Conservation (phyloP, 23 red algal genomes). For the Agarophyton chilense region DNA sequence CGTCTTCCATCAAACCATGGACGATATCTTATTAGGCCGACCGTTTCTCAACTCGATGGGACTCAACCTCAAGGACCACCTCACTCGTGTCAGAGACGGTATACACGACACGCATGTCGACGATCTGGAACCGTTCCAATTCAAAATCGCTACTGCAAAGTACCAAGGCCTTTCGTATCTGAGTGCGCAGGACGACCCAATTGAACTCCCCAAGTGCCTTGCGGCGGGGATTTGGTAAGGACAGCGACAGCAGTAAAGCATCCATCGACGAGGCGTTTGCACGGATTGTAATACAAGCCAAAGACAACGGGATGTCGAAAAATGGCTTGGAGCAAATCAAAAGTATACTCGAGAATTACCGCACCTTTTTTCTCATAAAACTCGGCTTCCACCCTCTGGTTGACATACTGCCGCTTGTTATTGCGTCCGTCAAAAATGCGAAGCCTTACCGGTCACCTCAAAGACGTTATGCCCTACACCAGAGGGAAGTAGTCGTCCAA, state of each 20-base stretch:
- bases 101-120: neutral
- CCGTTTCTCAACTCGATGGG: constrained; percentile 35
- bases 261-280: neutral
- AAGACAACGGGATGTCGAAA: neutral
- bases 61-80: constrained; percentile 41
- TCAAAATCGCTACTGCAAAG: neutral
- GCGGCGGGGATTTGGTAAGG: neutral
- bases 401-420: neutral
- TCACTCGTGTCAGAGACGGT: neutral
- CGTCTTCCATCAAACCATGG: constrained; percentile 18
- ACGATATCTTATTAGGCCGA: neutral
- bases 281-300: neutral
- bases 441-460: neutral
- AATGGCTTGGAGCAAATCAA: neutral
- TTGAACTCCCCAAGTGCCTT: neutral
- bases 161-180: constrained; percentile 22
- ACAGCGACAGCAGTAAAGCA: neutral
- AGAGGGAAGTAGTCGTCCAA: neutral
- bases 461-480: neutral
- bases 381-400: neutral
- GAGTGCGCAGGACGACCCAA: neutral
- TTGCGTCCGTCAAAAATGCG: neutral
- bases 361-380: constrained; percentile 1
- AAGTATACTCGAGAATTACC: neutral
- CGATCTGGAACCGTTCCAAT: neutral